Evolutionary conservation across 2,329 filamentous ascomycete species (phyloP).

Genomic region (Verticillium nubilum): DNA sequence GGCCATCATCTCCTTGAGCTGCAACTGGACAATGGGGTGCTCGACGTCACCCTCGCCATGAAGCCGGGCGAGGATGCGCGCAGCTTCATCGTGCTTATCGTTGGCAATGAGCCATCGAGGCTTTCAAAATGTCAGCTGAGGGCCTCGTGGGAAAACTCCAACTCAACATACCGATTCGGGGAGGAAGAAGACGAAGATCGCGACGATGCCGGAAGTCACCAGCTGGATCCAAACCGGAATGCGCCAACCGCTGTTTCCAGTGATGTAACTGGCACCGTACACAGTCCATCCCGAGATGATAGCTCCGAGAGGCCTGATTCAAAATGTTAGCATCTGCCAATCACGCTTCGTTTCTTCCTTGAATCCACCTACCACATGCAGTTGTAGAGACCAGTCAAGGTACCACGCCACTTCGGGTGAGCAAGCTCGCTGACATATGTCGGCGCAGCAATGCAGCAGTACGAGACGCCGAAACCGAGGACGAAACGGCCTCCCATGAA

Average conservation of each 20-base stretch:
- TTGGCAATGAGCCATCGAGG: conserved; percentile 40
- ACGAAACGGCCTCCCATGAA: conserved; percentile 47
- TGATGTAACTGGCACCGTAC: conserved; percentile 40
- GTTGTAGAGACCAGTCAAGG: conserved; percentile 47
- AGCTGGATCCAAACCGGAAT: conserved; percentile 48
- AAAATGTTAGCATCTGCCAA: background rate
- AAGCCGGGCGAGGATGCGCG: conserved; percentile 37
- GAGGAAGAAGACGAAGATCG: conserved; percentile 34
- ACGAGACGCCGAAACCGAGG: conserved; percentile 46
- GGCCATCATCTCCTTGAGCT: conserved; percentile 42
- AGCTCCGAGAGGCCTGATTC: conserved; percentile 29
- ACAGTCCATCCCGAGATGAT: conserved; percentile 50
- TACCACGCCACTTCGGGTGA: conserved; percentile 44
- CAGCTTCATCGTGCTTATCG: conserved; percentile 33
- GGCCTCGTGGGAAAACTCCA: no score
- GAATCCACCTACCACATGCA: conserved; percentile 34
- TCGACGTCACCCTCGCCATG: conserved; percentile 46
- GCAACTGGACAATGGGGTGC: conserved; percentile 45
- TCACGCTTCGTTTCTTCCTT: no score
- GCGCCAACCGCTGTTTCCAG: conserved; percentile 33
- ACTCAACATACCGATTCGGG: conserved; percentile 31
- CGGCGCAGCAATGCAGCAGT: conserved; percentile 41
- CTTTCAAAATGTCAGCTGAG: background rate
- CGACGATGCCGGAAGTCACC: conserved; percentile 42
- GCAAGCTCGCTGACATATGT: conserved; percentile 50